Base-by-base conservation (phyloP, 2,329 filamentous ascomycete genomes). In the Akanthomyces uredinophilus region DNA sequence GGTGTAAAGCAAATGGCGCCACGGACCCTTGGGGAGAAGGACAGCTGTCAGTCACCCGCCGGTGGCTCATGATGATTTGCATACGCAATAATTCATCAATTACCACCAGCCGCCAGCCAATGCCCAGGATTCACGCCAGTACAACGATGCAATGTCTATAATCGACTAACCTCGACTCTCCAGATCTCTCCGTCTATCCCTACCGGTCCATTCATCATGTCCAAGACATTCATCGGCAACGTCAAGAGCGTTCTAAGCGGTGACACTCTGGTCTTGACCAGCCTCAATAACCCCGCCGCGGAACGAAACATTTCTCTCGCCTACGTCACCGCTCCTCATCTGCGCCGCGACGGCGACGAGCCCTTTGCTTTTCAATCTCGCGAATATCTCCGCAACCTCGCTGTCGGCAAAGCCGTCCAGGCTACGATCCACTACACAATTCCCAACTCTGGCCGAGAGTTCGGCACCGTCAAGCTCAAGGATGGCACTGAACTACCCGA, bases 201-300 rank as follows among this genome's bases (percentile, higher is more conserved):
- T 66, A 61, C 50, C 50, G 59, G 59, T 68, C 63, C 65, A 64
- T 67, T 64, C 71, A 77, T 62, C 70, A 81, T 83, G 80, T 78
- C 75, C 63, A 83, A 82, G 74, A 75, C 76, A 60, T 84, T 85
- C 70, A 76, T 86, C 74, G 86, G 88, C 73, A 90, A 87, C 71
- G 93, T 98, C 77, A 99, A 99, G 83, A 91, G 89, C 74, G 91
- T 96, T 68, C 81, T 96, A 71, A 97, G 93, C 71, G 95, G 95
- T 71, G 95, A 98, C 81, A 96, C 93, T 32, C 79, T 98, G 69
- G 81, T 98, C 66, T 81, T 98, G 71, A 86, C 88, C 69, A 92
- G 90, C 76, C 83, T 91, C 72, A 88, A 87, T 75, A 93, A 96
- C 74, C 89, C 90, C 41, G 83, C 86, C 66, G 86, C 89, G 75